These are phyloP conservation scores for Truncatella angustata DNA, from an alignment of 2,329 filamentous ascomycete genomes.

Conservation along the genomic window DNA sequence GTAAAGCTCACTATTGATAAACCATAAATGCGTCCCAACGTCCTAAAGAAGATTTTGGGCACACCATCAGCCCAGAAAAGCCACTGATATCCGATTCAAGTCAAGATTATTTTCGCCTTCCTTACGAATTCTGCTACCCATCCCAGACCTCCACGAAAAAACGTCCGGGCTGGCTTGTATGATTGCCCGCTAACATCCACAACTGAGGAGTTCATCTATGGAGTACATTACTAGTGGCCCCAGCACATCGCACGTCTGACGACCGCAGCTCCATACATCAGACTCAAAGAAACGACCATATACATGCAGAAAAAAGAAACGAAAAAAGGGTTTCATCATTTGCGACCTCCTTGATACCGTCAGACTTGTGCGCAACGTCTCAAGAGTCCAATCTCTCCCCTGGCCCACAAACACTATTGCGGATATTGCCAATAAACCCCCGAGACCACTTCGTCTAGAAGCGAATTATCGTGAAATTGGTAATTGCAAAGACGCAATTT, in stretches of 20 bases:
- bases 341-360: too few species aligned
- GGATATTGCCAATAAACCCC: not conserved
- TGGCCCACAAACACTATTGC: not conserved
- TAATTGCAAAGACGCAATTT: conserved; percentile 4
- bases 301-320: too few species aligned
- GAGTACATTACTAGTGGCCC: not conserved
- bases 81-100: not conserved
- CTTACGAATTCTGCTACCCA: not conserved
- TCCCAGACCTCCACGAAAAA: not conserved
- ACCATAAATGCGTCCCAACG: too few species aligned
- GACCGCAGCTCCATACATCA: not conserved
- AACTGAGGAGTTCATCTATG: not conserved
- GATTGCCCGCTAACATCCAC: not conserved
- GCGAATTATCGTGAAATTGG: conserved; percentile 5
- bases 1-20: too few species aligned
- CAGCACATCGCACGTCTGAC: not conserved
- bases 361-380: not conserved
- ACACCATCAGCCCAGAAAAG: not conserved
- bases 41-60: not conserved
- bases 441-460: too few species aligned
- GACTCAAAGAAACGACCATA: not conserved
- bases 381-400: not conserved
- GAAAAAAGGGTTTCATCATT: too few species aligned
- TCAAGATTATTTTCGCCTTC: not conserved
- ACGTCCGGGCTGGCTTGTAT: not conserved